These are phyloP conservation scores for Zymoseptoria crescenta DNA, from an alignment of 2,329 filamentous ascomycete species.

Conservation along the genomic window DNA sequence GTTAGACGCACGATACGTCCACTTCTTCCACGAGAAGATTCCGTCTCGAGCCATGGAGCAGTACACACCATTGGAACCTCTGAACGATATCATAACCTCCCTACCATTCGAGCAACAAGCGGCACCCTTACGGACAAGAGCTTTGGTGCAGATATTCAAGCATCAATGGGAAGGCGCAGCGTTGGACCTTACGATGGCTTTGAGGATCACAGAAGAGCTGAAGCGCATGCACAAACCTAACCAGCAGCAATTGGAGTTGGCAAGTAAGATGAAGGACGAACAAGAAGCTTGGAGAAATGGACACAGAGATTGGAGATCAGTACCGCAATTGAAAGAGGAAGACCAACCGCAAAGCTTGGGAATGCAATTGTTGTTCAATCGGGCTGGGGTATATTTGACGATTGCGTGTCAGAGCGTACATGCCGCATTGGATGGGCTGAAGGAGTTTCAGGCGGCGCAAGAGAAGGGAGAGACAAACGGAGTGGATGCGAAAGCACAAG, in stretches of 20 bases:
- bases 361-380: constrained; percentile 67
- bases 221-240: constrained; percentile 38
- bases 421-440: constrained; percentile 45
- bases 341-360: constrained; percentile 70
- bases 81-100: constrained; percentile 61
- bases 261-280: constrained; percentile 36
- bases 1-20: constrained; percentile 71
- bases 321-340: constrained; percentile 48
- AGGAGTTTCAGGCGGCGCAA: constrained; percentile 26
- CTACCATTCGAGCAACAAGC: constrained; percentile 57
- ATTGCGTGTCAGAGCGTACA: constrained; percentile 61
- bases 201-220: constrained; percentile 46
- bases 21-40: constrained; percentile 89
- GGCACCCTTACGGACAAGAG: constrained; percentile 63
- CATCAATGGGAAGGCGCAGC: constrained; percentile 63
- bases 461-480: constrained; percentile 31
- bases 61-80: constrained; percentile 57
- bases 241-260: constrained; percentile 47
- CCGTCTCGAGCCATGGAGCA: constrained; percentile 65
- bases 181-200: constrained; percentile 60
- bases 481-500: constrained; percentile 42
- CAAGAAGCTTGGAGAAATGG: constrained; percentile 31
- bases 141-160: constrained; percentile 67
- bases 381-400: constrained; percentile 63
- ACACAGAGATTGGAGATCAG: constrained; percentile 41